phyloP scores from a whole-genome alignment of 2,329 filamentous ascomycete species.

The Lasiodiplodia theobromae region DNA sequence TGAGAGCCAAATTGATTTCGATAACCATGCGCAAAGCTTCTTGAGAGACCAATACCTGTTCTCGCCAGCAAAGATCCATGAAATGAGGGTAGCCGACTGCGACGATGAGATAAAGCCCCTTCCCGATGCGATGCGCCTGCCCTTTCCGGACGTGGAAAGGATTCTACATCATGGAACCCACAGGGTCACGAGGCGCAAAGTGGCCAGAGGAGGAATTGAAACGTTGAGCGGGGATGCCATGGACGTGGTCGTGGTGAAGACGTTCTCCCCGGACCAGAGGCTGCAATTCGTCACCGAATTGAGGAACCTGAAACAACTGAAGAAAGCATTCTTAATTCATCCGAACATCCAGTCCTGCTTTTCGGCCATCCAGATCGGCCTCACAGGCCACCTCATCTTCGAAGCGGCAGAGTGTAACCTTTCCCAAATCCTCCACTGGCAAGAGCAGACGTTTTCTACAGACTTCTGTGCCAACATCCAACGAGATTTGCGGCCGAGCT shows the following conservation, averaged over 20 bases:
- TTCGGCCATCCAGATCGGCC: constrained; percentile 7
- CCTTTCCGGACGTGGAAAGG: background rate
- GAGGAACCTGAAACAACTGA: constrained; percentile 1
- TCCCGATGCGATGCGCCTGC: background rate
- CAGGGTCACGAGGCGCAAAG: background rate
- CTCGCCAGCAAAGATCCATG: background rate
- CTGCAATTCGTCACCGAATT: background rate
- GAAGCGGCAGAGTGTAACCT: constrained; percentile 15
- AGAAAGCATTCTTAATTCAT: background rate
- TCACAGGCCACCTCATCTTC: constrained; percentile 8
- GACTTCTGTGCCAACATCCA: background rate
- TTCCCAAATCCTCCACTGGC: constrained; percentile 12
- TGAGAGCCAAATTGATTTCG: constrained; percentile 5
- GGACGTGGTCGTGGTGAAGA: constrained; percentile 1
- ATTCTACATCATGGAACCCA: constrained; percentile 2
- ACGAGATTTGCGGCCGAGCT: background rate
- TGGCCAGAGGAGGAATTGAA: background rate
- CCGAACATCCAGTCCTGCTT: constrained; percentile 10
- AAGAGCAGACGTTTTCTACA: background rate
- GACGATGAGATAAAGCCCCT: background rate
- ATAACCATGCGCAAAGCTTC: background rate
- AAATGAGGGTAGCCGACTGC: background rate
- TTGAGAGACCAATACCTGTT: constrained; percentile 1
- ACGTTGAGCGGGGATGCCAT: background rate
- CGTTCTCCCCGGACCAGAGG: constrained; percentile 1